These are phyloP conservation scores for Cystobasidium ongulense DNA, from an alignment of 768 basidiomycete genomes.

Conservation along the genomic window DNA sequence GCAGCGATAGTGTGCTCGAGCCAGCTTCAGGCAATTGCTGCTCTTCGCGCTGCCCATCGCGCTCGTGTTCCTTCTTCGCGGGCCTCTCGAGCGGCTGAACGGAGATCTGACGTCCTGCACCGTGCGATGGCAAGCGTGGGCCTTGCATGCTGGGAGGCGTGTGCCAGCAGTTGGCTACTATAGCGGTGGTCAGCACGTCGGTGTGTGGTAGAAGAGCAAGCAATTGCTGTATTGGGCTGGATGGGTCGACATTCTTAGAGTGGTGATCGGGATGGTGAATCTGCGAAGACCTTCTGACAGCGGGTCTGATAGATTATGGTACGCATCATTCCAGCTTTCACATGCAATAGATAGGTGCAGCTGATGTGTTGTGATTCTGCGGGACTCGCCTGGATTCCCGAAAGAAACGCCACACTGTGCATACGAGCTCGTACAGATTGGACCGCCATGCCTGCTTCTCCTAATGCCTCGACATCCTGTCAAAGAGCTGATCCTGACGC, in stretches of 20 bases:
- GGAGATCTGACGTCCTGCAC: conserved; percentile 13
- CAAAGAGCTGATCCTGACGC: not conserved
- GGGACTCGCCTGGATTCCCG: too few relatives aligned
- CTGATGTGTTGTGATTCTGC: too few relatives aligned
- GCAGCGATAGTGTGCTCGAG: not conserved
- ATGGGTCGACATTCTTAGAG: not conserved
- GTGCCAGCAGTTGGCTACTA: too few relatives aligned
- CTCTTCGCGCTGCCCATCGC: not conserved
- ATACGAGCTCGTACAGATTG: too few relatives aligned
- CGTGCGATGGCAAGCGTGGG: conserved; percentile 17
- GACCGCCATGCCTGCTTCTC: too few relatives aligned
- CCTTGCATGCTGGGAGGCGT: conserved; percentile 3
- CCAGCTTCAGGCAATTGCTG: not conserved
- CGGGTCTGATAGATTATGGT: too few relatives aligned
- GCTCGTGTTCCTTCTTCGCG: not conserved
- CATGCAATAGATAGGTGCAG: too few relatives aligned
- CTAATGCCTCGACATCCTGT: too few relatives aligned
- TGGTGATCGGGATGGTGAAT: not conserved
- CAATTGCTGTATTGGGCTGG: not conserved
- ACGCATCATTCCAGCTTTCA: too few relatives aligned
- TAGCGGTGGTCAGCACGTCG: too few relatives aligned
- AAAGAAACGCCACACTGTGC: too few relatives aligned
- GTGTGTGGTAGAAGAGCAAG: not conserved
- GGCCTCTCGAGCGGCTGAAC: not conserved
- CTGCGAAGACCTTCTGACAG: too few relatives aligned